Base-by-base conservation (phyloP, 2,329 filamentous ascomycete genomes). In the Trichoderma sp. region DNA sequence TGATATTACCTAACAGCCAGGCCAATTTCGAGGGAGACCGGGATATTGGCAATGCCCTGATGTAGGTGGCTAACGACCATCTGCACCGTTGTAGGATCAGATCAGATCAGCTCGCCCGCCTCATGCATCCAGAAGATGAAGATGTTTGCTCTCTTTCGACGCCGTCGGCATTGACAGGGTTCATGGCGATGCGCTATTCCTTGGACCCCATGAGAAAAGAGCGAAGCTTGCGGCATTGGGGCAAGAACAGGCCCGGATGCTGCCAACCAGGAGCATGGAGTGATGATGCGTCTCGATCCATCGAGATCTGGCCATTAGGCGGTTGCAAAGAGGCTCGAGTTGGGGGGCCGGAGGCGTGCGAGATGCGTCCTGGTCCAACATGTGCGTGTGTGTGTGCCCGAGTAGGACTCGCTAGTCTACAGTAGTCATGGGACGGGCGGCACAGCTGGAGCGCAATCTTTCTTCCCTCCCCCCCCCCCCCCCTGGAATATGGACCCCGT, bases 1-100 rank as follows among this genome's bases (percentile, higher is more conserved):
- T 62, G 50, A 45, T 47, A 48, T 56, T 57, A 28, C 51, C 45
- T 63, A 50, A 57, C 61, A n/a, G 52, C 26, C 61, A 50, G 30
- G 50, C 12, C 52, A 39, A 28, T 50, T 21, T 12, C 43, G 30
- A 48, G n/a, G 61, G 26, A 56, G 45, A 24, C 50, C n/a, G 44
- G 61, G 61, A 28, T 56, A 21, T 26, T 56, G 21, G 44, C 34
- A 30, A 47, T 43, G 24, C 41, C 50, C 59, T 47, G 41, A 55
- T 63, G 50, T 45, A 26, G 50, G 59, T 62, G 59, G 58, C 58
- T 61, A 61, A 21, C 51, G 51, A 30, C 44, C 44, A 41, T 50
- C 44, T 59, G 56, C 56, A 61, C 24, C 58, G 21, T 61, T 61
- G 47, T 51, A 52, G 47, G 47, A 50, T 59, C 44, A 41, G 56